Percentiles rank a stretch among this genome's conserved stretches.
Evolutionary conservation across 768 basidiomycete genomes (phyloP).

Genomic region (Mycena haematopus): DNA sequence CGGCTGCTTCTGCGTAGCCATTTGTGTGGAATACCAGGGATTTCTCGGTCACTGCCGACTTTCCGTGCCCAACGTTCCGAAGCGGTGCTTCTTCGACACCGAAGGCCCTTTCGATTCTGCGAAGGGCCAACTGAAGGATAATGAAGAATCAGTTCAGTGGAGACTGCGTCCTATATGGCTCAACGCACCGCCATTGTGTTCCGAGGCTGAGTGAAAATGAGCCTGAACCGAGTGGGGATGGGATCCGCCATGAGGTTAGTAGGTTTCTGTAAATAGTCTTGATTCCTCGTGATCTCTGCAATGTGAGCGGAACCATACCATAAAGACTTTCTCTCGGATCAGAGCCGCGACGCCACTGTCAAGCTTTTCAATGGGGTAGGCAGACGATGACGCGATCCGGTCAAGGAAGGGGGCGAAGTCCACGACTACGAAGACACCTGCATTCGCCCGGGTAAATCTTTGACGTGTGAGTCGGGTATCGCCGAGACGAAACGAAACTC

Average conservation of each 20-base stretch:
- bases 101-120: constrained; percentile 26
- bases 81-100: constrained; percentile 19
- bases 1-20: background rate
- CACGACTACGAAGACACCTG: constrained; percentile 26
- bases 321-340: constrained; percentile 20
- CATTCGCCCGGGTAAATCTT: constrained; percentile 29
- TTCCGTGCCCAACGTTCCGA: background rate
- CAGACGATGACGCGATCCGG: constrained; percentile 8
- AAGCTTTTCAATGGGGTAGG: constrained; percentile 9
- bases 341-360: constrained; percentile 24
- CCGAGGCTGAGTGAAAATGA: constrained; percentile 25
- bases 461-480: background rate
- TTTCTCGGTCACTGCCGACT: background rate
- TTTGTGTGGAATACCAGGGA: background rate
- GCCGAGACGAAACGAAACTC: background rate
- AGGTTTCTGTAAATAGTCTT: constrained; percentile 21
- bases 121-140: constrained; percentile 17
- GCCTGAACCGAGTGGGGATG: constrained; percentile 24
- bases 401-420: constrained; percentile 28
- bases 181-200: constrained; percentile 14
- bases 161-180: too few species aligned
- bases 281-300: background rate
- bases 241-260: constrained; percentile 29
- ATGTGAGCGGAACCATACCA: constrained; percentile 7
- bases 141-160: background rate